Conservation (phyloP, 2,329 filamentous ascomycete genomes). For the Penicillium freii region DNA sequence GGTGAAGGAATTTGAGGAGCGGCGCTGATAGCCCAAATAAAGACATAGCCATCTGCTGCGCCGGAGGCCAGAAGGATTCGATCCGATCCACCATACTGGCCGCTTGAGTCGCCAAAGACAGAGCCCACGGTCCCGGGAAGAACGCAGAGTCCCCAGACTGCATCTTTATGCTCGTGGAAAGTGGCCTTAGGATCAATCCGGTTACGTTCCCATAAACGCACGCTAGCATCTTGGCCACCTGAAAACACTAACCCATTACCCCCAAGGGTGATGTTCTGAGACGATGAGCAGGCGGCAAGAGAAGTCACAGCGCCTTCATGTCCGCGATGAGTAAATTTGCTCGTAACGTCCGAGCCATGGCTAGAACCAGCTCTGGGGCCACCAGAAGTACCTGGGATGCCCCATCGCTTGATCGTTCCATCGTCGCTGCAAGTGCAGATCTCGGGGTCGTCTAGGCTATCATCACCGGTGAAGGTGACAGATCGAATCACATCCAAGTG, state of each 20-base stretch:
- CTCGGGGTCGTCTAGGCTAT: conserved; percentile 87
- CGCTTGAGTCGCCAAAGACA: conserved; percentile 71
- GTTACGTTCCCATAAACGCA: conserved; percentile 93
- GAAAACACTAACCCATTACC: conserved; percentile 99
- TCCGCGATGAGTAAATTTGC: conserved; percentile 92
- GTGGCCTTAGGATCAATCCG: conserved; percentile 93
- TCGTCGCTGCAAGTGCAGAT: conserved; percentile 96
- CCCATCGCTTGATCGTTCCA: conserved; percentile 93
- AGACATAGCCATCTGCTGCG: conserved; percentile 83
- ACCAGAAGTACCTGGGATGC: conserved; percentile 79
- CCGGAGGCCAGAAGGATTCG: conserved; percentile 88
- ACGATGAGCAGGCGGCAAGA: conserved; percentile 80
- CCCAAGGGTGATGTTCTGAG: conserved; percentile 84
- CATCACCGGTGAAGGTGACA: conserved; percentile 94
- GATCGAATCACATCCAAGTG: conserved; percentile 92
- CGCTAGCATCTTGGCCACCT: conserved; percentile 87
- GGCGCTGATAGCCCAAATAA: conserved; percentile 89
- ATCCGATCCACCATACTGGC: conserved; percentile 74
- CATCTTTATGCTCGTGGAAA: conserved; percentile 89
- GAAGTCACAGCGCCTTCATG: conserved; percentile 88
- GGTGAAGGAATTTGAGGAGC: conserved; percentile 53
- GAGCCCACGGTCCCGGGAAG: conserved; percentile 77
- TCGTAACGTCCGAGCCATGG: conserved; percentile 84
- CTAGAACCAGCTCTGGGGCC: conserved; percentile 57
- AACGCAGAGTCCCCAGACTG: conserved; percentile 92